Conservation (phyloP, 352 stramenopile genomes). For the Aphanomyces invadans region DNA sequence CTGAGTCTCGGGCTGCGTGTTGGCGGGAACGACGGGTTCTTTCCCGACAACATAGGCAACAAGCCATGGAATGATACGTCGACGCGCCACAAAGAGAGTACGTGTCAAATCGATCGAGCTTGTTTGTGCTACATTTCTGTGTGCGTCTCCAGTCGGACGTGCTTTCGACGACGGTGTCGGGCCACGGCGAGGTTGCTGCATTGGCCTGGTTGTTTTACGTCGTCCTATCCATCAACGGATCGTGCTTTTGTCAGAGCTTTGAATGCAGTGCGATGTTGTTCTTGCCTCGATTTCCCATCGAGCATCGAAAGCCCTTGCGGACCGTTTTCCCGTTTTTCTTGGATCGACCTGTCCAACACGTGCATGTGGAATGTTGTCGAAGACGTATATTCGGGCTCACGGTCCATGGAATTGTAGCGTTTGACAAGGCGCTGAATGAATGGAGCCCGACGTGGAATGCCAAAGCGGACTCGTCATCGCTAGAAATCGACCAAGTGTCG, state of each 20-base stretch:
- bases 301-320: too few species aligned
- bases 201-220: too few species aligned
- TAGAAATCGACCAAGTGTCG: constrained; percentile 25
- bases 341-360: too few species aligned
- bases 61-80: constrained; percentile 32
- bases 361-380: background rate
- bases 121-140: too few species aligned
- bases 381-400: background rate
- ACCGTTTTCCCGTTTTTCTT: too few species aligned
- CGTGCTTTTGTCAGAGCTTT: too few species aligned
- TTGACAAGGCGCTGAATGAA: constrained; percentile 27
- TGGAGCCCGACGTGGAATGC: constrained; percentile 30
- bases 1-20: constrained; percentile 22
- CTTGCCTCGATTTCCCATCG: too few species aligned
- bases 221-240: too few species aligned
- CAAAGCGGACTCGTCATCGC: constrained; percentile 20
- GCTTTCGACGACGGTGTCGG: too few species aligned
- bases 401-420: constrained; percentile 21
- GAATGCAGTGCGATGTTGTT: too few species aligned
- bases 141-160: too few species aligned
- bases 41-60: constrained; percentile 23
- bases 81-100: constrained; percentile 14
- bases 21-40: constrained; percentile 28
- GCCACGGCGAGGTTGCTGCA: too few species aligned
- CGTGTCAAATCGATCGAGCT: background rate